Conservation (phyloP, 2,329 filamentous ascomycete species). For the Apiospora kogelbergensis region DNA sequence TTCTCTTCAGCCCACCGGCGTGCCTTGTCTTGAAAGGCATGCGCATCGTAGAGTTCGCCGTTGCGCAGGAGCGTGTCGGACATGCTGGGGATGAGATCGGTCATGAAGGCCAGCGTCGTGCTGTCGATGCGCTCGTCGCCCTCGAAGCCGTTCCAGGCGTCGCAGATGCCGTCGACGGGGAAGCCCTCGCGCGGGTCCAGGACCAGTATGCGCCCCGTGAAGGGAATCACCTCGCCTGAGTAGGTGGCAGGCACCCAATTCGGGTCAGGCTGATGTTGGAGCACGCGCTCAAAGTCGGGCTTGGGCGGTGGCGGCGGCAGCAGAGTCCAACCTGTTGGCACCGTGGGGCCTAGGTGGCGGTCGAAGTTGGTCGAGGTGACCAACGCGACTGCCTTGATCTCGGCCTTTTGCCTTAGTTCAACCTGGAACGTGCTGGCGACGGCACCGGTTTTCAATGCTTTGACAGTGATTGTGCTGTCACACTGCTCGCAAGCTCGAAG, state of each 20-base stretch:
- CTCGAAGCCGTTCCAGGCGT: conserved; percentile 25
- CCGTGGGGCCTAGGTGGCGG: conserved; percentile 20
- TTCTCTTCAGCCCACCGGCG: conserved; percentile 23
- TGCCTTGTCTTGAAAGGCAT: conserved; percentile 24
- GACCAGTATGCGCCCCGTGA: conserved; percentile 17
- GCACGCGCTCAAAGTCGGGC: conserved; percentile 24
- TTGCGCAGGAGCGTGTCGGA: no score
- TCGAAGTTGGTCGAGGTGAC: conserved; percentile 26
- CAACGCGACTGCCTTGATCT: conserved; percentile 21
- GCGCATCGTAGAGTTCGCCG: no score
- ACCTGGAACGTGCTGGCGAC: conserved; percentile 23
- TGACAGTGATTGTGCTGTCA: conserved; percentile 22
- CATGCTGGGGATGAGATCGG: conserved; percentile 16
- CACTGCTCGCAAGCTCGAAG: conserved; percentile 22
- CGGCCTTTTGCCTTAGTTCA: conserved; percentile 19
- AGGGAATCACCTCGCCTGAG: conserved; percentile 23
- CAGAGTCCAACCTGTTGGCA: conserved; percentile 16
- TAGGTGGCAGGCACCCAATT: conserved; percentile 24
- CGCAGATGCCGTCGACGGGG: conserved; percentile 20
- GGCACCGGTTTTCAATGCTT: conserved; percentile 21
- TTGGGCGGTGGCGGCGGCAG: conserved; percentile 20
- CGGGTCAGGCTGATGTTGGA: conserved; percentile 17
- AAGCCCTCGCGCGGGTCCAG: conserved; percentile 25
- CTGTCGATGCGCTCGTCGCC: conserved; percentile 22
- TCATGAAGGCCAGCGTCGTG: conserved; percentile 26